Evolutionary conservation across 352 stramenopile species (phyloP).

Genomic region (Phytophthora citrophthora): DNA sequence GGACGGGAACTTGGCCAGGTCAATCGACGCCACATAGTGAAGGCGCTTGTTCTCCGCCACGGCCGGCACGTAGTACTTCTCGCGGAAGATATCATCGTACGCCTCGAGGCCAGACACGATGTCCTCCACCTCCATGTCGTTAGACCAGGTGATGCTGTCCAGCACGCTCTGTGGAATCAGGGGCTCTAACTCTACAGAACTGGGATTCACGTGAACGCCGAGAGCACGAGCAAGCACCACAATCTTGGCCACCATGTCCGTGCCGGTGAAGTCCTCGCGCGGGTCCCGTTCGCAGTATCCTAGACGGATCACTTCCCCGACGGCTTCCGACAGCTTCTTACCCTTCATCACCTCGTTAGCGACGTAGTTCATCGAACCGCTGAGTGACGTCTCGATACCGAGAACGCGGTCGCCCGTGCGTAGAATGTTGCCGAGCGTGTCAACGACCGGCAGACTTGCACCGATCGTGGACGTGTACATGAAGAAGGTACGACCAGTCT

Average conservation of each 20-base stretch:
- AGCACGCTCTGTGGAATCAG: conserved; percentile 56
- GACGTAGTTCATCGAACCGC: conserved; percentile 78
- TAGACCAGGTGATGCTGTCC: conserved; percentile 52
- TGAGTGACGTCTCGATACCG: conserved; percentile 66
- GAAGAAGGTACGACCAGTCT: conserved; percentile 67
- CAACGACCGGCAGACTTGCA: conserved; percentile 71
- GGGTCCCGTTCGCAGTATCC: conserved; percentile 78
- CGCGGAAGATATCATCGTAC: conserved; percentile 64
- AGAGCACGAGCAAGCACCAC: conserved; percentile 71
- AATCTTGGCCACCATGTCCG: conserved; percentile 75
- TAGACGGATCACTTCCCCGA: conserved; percentile 51
- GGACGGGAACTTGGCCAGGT: conserved; percentile 53
- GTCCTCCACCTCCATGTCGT: conserved; percentile 51
- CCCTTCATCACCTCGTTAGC: conserved; percentile 79
- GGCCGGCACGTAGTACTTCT: conserved; percentile 58
- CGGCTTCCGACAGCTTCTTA: conserved; percentile 59
- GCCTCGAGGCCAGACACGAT: conserved; percentile 54
- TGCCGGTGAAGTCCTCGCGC: conserved; percentile 69
- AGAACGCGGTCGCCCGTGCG: conserved; percentile 72
- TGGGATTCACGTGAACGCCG: conserved; percentile 53
- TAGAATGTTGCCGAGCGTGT: conserved; percentile 79
- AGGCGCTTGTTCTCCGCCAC: conserved; percentile 56
- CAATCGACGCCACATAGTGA: conserved; percentile 74
- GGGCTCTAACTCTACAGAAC: conserved; percentile 57
- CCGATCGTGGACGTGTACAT: conserved; percentile 85